These are phyloP conservation scores for Fusarium sterilihyphosum DNA, from an alignment of 2,329 filamentous ascomycete species.

Conservation along the genomic window DNA sequence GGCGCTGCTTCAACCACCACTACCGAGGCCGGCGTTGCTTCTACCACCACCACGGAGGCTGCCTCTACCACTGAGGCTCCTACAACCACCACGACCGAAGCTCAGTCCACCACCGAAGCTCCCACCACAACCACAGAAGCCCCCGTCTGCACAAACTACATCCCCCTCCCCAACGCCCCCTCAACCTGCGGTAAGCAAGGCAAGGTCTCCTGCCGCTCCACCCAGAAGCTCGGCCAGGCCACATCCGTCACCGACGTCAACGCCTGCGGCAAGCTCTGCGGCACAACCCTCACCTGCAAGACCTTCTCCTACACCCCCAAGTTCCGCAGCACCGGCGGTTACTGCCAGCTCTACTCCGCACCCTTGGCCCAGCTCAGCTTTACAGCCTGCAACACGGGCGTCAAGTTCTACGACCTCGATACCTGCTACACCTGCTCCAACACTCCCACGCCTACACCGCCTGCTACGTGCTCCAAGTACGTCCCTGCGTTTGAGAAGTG, in stretches of 20 bases:
- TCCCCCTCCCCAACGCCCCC: not conserved
- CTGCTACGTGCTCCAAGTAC: constrained; percentile 22
- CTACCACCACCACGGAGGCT: not conserved
- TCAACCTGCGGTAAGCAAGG: constrained; percentile 18
- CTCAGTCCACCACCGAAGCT: constrained; percentile 1
- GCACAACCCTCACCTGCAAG: constrained; percentile 8
- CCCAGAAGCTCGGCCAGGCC: constrained; percentile 7
- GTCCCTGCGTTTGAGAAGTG: constrained; percentile 19
- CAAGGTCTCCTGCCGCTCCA: constrained; percentile 2
- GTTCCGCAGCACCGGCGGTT: not conserved
- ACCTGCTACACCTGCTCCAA: constrained; percentile 13
- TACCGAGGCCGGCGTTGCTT: not conserved
- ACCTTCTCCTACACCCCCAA: constrained; percentile 14
- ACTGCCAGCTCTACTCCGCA: constrained; percentile 11
- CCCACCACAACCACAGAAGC: constrained; percentile 1
- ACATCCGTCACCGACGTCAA: not conserved
- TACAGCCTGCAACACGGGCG: not conserved
- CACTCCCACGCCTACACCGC: not conserved
- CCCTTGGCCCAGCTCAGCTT: constrained; percentile 2
- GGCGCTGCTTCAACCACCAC: not conserved
- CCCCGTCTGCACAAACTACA: constrained; percentile 16
- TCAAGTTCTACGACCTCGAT: constrained; percentile 31
- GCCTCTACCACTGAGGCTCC: not conserved
- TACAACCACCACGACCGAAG: not conserved
- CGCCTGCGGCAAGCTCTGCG: constrained; percentile 13